Percentiles rank a stretch among this genome's conserved stretches.
These are phyloP conservation scores for Hypholoma fasciculare DNA, from an alignment of 768 basidiomycete genomes.

Conservation along the genomic window DNA sequence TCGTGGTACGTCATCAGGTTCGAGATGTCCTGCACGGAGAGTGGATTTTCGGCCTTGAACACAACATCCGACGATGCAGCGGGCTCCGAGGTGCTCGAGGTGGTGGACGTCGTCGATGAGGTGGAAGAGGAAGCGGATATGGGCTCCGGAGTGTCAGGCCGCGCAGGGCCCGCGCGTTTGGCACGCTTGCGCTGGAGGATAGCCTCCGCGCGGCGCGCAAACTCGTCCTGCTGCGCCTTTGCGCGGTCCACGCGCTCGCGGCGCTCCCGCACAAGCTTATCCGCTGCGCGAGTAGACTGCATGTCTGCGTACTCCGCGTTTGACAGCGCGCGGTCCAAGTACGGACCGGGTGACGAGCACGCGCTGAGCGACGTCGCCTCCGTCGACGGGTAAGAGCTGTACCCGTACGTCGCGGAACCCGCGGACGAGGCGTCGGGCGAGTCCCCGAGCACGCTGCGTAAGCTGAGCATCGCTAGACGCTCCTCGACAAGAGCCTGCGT, in stretches of 20 bases:
- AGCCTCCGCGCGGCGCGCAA: conserved; percentile 21
- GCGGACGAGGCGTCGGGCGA: neutral
- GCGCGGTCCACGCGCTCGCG: conserved; percentile 12
- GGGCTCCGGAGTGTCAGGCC: conserved; percentile 4
- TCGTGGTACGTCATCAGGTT: conserved; percentile 26
- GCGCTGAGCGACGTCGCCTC: conserved; percentile 2
- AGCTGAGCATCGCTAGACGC: conserved; percentile 23
- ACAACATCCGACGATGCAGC: neutral
- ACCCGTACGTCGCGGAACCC: neutral
- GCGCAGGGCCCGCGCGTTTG: conserved; percentile 1
- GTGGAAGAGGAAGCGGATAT: conserved; percentile 6
- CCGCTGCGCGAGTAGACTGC: neutral
- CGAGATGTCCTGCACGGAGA: conserved; percentile 18
- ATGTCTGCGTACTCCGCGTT: neutral
- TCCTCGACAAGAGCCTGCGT: conserved; percentile 21
- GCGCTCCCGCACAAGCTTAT: conserved; percentile 1
- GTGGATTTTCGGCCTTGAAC: conserved; percentile 9
- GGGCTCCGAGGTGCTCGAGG: conserved; percentile 11
- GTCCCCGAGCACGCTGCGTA: conserved; percentile 1
- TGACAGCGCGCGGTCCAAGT: neutral
- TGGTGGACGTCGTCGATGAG: conserved; percentile 14
- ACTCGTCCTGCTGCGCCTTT: conserved; percentile 25
- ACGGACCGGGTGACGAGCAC: neutral
- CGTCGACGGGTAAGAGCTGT: neutral
- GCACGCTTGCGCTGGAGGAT: conserved; percentile 17